Base-by-base conservation (phyloP, 305 asterid genomes). In the Fraxinus baroniana region DNA sequence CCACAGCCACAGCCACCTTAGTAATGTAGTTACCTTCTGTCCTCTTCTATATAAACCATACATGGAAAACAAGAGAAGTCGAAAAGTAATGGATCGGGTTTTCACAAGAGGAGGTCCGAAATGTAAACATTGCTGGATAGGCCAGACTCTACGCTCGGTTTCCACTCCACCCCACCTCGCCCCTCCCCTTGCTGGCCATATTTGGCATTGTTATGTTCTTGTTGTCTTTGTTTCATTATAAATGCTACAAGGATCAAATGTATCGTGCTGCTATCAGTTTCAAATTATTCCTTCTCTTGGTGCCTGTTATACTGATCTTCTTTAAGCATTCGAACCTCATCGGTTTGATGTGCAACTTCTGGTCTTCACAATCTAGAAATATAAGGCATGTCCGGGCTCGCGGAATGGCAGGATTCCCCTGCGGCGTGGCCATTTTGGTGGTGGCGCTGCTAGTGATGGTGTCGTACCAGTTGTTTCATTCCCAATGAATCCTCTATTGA, bases 151-250 rank as follows among this genome's bases (percentile, higher is more conserved):
- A 41, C 83, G 89, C 79, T 90, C 94, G 81, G 80, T 89, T 74
- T 91, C 93, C 1, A 80, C 90, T 91, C 93, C 1, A 80, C 90
- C 37, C 37, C 37, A 33, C 37, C 37, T 33, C 9, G 9, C 97
- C 95, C n/a, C 81, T 90, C 5, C 93, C 91, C 44, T 85, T 94
- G 17, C 10, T 94, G 6, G 88, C 92, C 33, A 49, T 91, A 46
- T 86, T 90, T 13, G 81, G 85, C 79, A 94, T 94, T 41, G 98
- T 93, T 32, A 78, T 88, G 10, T 88, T 91, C 89, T 85, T 94
- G 77, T n/a, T 91, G 52, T 86, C 94, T 4, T 62, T 94, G 20
- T 87, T 97, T 12, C 93, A 90, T 3, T 88, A 90, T 85, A 32
- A 80, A 22, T 44, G 76, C 10, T 90, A 87, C 88, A 89, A 85